Evolutionary conservation across 2,329 filamentous ascomycete genomes (phyloP).

Genomic region (Paecilomyces dactylethromorphus): DNA sequence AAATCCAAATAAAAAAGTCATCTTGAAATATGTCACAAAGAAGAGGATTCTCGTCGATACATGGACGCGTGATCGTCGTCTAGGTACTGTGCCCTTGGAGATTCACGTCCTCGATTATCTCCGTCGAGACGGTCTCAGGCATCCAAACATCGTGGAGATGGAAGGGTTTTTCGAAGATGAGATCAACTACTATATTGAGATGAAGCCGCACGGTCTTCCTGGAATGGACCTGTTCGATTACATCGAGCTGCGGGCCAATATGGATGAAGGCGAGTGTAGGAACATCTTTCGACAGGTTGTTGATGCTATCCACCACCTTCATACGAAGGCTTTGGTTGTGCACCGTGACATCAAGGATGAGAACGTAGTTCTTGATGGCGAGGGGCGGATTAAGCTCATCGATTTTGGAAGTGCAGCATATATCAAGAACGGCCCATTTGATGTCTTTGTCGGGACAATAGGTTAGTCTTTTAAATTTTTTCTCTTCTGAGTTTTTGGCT

Average conservation of each 20-base stretch:
- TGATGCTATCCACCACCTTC: slow-evolving; percentile 80
- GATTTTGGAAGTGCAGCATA: slow-evolving; percentile 98
- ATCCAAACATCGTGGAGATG: slow-evolving; percentile 64
- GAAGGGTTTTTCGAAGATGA: slow-evolving; percentile 60
- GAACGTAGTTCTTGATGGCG: slow-evolving; percentile 92
- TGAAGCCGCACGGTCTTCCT: slow-evolving; percentile 84
- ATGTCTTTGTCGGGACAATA: slow-evolving; percentile 98
- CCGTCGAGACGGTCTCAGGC: slow-evolving; percentile 60
- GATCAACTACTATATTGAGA: slow-evolving; percentile 95
- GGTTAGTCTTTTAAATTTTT: slow-evolving; percentile 51
- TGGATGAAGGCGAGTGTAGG: slow-evolving; percentile 89
- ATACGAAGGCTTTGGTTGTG: slow-evolving; percentile 83
- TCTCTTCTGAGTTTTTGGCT: neutral
- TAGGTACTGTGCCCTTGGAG: slow-evolving; percentile 92
- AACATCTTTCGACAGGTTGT: slow-evolving; percentile 95
- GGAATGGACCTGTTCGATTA: slow-evolving; percentile 99
- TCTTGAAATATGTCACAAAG: slow-evolving; percentile 97
- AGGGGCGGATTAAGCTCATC: slow-evolving; percentile 92
- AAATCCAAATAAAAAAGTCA: slow-evolving; percentile 69
- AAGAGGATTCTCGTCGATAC: slow-evolving; percentile 94
- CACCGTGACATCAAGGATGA: slow-evolving; percentile 99
- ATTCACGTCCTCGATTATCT: slow-evolving; percentile 96
- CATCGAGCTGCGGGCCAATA: slow-evolving; percentile 90
- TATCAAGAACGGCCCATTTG: slow-evolving; percentile 96
- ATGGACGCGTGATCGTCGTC: slow-evolving; percentile 87